Evolutionary conservation across 1,284 basidiomycete genomes (phyloP).

Genomic region (Apiotrichum laibachii): DNA sequence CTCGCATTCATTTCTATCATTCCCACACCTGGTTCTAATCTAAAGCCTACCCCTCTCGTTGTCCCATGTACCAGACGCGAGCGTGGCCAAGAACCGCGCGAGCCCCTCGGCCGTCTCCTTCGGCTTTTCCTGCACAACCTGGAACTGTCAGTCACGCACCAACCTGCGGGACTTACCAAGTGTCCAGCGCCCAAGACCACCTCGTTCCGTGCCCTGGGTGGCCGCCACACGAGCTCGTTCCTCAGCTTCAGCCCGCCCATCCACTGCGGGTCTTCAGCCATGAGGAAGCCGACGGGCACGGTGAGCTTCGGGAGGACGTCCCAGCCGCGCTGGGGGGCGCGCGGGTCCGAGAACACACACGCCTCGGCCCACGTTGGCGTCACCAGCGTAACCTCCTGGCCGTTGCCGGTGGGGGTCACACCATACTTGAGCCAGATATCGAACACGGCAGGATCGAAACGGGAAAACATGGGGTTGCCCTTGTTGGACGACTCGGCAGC

Average conservation of each 20-base stretch:
- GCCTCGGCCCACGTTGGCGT: conserved; percentile 40
- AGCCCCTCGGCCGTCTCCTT: conserved; percentile 33
- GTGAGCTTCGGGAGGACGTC: conserved; percentile 32
- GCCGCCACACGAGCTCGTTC: conserved; percentile 26
- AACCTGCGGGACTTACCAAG: conserved; percentile 29
- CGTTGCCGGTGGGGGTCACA: conserved; percentile 51
- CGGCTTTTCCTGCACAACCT: conserved; percentile 42
- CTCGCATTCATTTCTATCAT: not conserved
- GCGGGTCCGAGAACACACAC: conserved; percentile 32
- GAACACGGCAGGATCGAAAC: conserved; percentile 61
- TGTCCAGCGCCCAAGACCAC: conserved; percentile 35
- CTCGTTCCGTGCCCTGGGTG: conserved; percentile 31
- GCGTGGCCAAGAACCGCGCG: conserved; percentile 29
- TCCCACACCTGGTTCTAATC: not conserved
- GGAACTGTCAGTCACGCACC: not conserved
- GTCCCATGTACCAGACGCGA: conserved; percentile 16
- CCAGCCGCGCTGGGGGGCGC: conserved; percentile 33
- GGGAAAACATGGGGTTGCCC: conserved; percentile 44
- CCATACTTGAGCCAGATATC: conserved; percentile 63
- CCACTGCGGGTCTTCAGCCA: conserved; percentile 25
- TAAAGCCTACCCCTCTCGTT: conserved; percentile 11
- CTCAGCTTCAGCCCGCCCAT: conserved; percentile 23
- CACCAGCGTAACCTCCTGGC: conserved; percentile 31
- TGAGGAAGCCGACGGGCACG: conserved; percentile 39
- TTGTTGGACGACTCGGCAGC: conserved; percentile 13